Evolutionary conservation across 2,329 filamentous ascomycete genomes (phyloP), one percentile per base, ranked within the genome.

Genomic region (Herpotrichia juniperi): DNA sequence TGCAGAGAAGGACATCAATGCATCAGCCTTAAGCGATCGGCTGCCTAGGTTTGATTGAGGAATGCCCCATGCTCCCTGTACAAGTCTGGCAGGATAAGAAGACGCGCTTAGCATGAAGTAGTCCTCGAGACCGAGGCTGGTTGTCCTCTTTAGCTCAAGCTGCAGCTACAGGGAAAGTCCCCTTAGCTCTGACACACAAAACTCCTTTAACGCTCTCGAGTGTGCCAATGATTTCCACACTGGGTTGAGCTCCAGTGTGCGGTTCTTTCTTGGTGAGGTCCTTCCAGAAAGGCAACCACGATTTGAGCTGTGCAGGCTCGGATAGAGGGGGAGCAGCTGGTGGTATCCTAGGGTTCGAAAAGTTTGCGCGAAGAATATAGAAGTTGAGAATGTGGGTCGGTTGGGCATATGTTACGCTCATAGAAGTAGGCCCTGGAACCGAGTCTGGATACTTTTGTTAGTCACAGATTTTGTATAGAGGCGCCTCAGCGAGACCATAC

Each of bases 351-450:
- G 69, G 63, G 16, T 63, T 62, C 24, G 66, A 56, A 31, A 77
- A 80, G 46, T 75, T 68, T 11, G 80, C 78, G 50, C 80, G 77
- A 6, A 91, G 74, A 26, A 88, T 77, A 72, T 90, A 90, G 68
- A 88, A 89, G 32, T 78, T 75, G 47, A 83, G 81, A 32, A 83
- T 81, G 30, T 79, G 71, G 7, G 86, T 84, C 0, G 85, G 86
- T 50, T 79, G 80, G 37, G 82, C 78, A 69, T 91, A 93, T 47
- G 81, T 79, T 43, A 92, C 66, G 35, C 71, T 75, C 51, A 80
- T 53, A 11, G 74, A 69, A 22, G 64, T 67, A 2, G 76, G 76
- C 35, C 54, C 57, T 17, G 63, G 59, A 7, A 66, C 55, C 5
- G 62, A 50, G 39, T 71, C 70, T 73, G 26, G 17, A 25, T 16